Conservation (phyloP, 176 grass and related monocot genomes). For the Triticum dicoccoides region DNA sequence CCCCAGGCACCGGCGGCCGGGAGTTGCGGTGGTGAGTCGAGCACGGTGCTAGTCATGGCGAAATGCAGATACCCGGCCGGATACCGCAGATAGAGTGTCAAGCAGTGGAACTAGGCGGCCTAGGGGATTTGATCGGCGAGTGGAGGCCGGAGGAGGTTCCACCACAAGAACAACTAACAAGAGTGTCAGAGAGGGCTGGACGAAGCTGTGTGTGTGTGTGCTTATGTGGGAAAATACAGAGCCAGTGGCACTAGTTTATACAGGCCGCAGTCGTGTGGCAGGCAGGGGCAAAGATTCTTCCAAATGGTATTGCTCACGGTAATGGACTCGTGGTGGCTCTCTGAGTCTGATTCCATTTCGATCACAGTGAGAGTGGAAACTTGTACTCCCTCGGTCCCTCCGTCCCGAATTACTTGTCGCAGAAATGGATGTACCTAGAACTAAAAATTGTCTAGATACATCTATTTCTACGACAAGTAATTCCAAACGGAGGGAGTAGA, state of each 20-base stretch:
- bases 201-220: not conserved
- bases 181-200: not conserved
- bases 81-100: not conserved
- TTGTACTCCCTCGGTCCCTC: not conserved
- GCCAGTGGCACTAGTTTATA: slow-evolving; percentile 22
- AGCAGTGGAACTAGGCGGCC: not conserved
- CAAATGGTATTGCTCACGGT: not conserved
- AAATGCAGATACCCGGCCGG: not conserved
- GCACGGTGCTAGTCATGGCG: slow-evolving; percentile 31
- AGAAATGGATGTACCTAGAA: too few relatives aligned
- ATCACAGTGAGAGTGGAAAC: not conserved
- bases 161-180: not conserved
- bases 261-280: not conserved
- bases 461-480: too few relatives aligned
- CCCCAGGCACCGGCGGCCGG: slow-evolving; percentile 3
- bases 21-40: slow-evolving; percentile 24
- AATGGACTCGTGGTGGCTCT: not conserved
- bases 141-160: slow-evolving; percentile 18
- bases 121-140: not conserved
- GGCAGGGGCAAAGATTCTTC: not conserved
- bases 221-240: slow-evolving; percentile 5
- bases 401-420: too few relatives aligned
- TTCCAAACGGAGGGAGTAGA: too few relatives aligned
- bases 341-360: not conserved
- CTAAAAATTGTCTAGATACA: too few relatives aligned